These are phyloP conservation scores for Globisporangium cystogenes DNA, from an alignment of 352 stramenopile genomes.

Conservation along the genomic window DNA sequence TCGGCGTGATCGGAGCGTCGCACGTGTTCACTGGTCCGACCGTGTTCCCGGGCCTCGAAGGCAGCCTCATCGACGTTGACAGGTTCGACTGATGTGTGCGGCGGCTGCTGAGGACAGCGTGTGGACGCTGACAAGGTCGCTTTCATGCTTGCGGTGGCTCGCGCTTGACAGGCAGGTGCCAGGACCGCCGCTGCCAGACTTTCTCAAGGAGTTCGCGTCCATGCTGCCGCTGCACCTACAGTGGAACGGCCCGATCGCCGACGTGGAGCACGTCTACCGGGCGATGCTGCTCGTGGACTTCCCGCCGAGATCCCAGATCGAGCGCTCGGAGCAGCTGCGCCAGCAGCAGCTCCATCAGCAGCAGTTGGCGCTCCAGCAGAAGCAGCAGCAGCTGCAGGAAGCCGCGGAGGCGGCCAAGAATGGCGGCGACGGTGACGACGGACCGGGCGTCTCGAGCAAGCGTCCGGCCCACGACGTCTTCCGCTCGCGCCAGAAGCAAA, in stretches of 20 bases:
- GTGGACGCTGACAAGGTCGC: not conserved
- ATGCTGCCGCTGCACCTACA: slow-evolving; percentile 75
- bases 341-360: slow-evolving; percentile 63
- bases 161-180: slow-evolving; percentile 44
- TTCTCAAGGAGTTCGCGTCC: slow-evolving; percentile 77
- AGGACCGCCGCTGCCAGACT: slow-evolving; percentile 74
- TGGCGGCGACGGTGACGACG: slow-evolving; percentile 34
- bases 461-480: slow-evolving; percentile 83
- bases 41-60: slow-evolving; percentile 16
- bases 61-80: slow-evolving; percentile 36
- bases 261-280: slow-evolving; percentile 83
- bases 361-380: slow-evolving; percentile 41
- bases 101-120: not conserved
- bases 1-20: not conserved
- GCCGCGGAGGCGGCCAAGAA: slow-evolving; percentile 36
- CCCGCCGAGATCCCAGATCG: slow-evolving; percentile 59
- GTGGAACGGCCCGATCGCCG: slow-evolving; percentile 85
- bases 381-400: slow-evolving; percentile 50
- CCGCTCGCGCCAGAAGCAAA: slow-evolving; percentile 79
- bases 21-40: slow-evolving; percentile 12
- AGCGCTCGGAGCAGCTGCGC: slow-evolving; percentile 61
- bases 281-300: slow-evolving; percentile 83
- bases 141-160: not conserved
- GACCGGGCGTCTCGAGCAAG: slow-evolving; percentile 66
- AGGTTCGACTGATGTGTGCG: slow-evolving; percentile 19